These are phyloP conservation scores for Trichoderma erinaceum DNA, from an alignment of 495 filamentous ascomycete species.

Conservation along the genomic window DNA sequence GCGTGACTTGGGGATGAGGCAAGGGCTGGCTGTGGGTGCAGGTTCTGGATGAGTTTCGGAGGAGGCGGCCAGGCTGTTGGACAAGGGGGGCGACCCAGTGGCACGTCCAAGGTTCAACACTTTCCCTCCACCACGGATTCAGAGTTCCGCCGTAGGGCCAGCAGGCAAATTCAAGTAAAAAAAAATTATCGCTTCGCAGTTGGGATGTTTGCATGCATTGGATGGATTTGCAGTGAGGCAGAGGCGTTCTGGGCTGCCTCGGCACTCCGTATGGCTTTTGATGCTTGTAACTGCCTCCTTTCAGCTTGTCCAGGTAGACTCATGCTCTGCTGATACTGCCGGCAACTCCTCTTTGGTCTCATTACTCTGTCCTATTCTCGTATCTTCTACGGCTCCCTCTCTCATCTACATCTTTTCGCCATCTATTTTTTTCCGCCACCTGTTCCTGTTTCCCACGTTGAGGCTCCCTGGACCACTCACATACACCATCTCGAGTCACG, in stretches of 20 bases:
- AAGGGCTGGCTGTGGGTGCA: slow-evolving; percentile 3
- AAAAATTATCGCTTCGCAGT: neutral
- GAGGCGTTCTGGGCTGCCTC: neutral
- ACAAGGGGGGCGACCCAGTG: slow-evolving; percentile 14
- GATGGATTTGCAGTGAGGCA: neutral
- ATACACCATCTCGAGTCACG: neutral
- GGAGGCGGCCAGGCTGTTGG: slow-evolving; percentile 13
- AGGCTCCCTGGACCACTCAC: neutral
- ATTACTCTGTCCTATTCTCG: neutral
- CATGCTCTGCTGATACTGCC: too few species aligned
- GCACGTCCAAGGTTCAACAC: slow-evolving; percentile 14
- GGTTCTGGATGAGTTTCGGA: slow-evolving; percentile 14
- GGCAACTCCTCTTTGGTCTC: neutral
- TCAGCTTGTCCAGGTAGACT: neutral
- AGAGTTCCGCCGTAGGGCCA: neutral
- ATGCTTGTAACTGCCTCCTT: neutral
- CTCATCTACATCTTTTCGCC: neutral
- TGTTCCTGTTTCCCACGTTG: too few species aligned
- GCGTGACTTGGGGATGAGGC: slow-evolving; percentile 1
- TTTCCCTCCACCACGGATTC: slow-evolving; percentile 12
- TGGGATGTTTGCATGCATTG: neutral
- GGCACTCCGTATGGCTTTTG: neutral
- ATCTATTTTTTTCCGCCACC: too few species aligned
- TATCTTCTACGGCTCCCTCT: neutral
- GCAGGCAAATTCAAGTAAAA: neutral